phyloP scores from a whole-genome alignment of 805 yeast genomes.

The Candida broadrunensis region DNA sequence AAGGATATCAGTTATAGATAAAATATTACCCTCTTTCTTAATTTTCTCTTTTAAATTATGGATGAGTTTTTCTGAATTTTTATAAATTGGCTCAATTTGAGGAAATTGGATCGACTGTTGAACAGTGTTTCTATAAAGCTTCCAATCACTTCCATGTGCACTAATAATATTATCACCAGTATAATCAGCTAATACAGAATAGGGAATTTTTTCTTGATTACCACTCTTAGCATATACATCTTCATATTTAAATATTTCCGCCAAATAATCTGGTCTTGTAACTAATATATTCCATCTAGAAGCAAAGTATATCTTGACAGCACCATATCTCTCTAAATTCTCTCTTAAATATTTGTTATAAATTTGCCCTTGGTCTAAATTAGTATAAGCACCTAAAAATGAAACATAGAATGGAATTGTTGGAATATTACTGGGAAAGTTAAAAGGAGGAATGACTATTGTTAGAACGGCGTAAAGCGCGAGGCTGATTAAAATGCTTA shows the following conservation, averaged over 20 bases:
- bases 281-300: conserved; percentile 61
- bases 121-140: conserved; percentile 40
- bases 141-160: conserved; percentile 55
- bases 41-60: conserved; percentile 17
- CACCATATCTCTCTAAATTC: conserved; percentile 50
- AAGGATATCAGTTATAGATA: conserved; percentile 35
- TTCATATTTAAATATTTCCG: conserved; percentile 47
- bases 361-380: conserved; percentile 48
- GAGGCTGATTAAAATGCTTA: neutral
- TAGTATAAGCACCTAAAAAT: conserved; percentile 42
- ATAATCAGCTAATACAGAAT: conserved; percentile 50
- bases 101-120: conserved; percentile 52
- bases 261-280: conserved; percentile 44
- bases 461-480: conserved; percentile 1
- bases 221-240: conserved; percentile 56
- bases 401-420: conserved; percentile 61
- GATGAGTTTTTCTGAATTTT: conserved; percentile 36
- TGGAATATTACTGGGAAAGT: conserved; percentile 53
- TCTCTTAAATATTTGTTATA: conserved; percentile 41
- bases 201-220: conserved; percentile 55
- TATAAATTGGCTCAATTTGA: conserved; percentile 30
- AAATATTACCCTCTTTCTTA: conserved; percentile 4
- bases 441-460: conserved; percentile 43
- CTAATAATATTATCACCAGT: conserved; percentile 63
- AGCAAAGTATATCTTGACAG: conserved; percentile 58